A percentile compares a stretch with the other conserved stretches of the same genome.
Evolutionary conservation across 176 grass and related monocot genomes (phyloP).

Genomic region (Dactylis glomerata): DNA sequence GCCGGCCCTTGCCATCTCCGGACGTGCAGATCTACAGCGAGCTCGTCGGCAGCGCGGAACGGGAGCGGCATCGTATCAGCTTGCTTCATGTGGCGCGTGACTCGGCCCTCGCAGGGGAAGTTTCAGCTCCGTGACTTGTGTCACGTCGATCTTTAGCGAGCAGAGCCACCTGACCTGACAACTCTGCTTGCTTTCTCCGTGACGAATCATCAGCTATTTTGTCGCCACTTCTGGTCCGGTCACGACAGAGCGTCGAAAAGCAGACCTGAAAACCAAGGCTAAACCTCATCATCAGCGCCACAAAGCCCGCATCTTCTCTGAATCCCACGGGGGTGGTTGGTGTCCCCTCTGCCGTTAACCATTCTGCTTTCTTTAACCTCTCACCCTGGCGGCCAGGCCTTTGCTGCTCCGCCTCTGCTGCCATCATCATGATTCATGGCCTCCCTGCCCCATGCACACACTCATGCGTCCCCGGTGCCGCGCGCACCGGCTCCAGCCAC

Average conservation of each 20-base stretch:
- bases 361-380: constrained; percentile 8
- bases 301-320: constrained; percentile 4
- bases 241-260: constrained; percentile 21
- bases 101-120: not conserved
- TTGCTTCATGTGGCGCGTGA: not conserved
- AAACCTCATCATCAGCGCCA: constrained; percentile 6
- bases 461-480: not conserved
- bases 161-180: constrained; percentile 21
- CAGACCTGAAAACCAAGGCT: constrained; percentile 1
- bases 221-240: constrained; percentile 25
- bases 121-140: constrained; percentile 2
- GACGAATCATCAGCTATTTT: constrained; percentile 25
- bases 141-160: not conserved
- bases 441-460: not conserved
- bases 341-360: constrained; percentile 32
- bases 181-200: not conserved
- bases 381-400: not conserved
- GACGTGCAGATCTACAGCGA: constrained; percentile 16
- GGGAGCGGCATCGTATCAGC: not conserved
- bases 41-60: not conserved
- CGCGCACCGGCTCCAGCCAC: constrained; percentile 33
- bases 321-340: constrained; percentile 7
- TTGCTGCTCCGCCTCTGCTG: not conserved
- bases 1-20: not conserved
- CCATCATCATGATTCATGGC: not conserved